A percentile compares a stretch with the other conserved stretches of the same genome.
Conservation (phyloP, 2,329 filamentous ascomycete species). For the Aspergillus bombycis region DNA sequence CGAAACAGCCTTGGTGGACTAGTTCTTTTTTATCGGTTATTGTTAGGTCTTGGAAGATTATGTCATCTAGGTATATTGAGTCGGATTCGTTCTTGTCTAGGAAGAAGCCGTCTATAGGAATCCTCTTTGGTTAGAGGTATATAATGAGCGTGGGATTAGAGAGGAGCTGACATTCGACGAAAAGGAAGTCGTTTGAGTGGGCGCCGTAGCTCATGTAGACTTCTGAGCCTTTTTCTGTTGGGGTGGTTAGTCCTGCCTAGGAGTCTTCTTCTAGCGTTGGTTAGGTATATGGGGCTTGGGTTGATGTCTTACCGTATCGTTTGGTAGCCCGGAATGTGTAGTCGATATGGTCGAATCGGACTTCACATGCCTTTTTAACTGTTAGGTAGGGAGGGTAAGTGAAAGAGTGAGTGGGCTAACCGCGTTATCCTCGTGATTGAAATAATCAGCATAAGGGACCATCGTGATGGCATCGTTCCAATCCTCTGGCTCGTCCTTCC, state of each 20-base stretch:
- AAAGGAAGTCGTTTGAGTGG: conserved; percentile 42
- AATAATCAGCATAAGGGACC: conserved; percentile 47
- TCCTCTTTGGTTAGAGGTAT: not conserved
- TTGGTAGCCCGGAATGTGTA: conserved; percentile 33
- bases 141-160: not conserved
- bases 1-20: conserved; percentile 27
- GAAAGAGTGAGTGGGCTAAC: conserved; percentile 23
- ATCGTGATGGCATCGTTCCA: conserved; percentile 44
- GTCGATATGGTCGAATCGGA: conserved; percentile 26
- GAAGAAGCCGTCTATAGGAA: conserved; percentile 40
- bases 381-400: not conserved
- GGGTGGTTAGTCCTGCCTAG: not conserved
- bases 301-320: conserved; percentile 26
- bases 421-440: conserved; percentile 43
- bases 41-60: conserved; percentile 32
- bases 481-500: conserved; percentile 32
- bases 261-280: not conserved
- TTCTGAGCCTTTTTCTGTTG: conserved; percentile 39
- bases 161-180: conserved; percentile 38
- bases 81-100: conserved; percentile 39
- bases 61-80: conserved; percentile 38
- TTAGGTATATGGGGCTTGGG: not conserved
- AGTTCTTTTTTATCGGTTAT: conserved; percentile 27
- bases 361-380: conserved; percentile 29
- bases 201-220: conserved; percentile 43